Evolutionary conservation across 768 basidiomycete species (phyloP), one percentile per base, ranked within the genome.

Genomic region (Russula sp.): DNA sequence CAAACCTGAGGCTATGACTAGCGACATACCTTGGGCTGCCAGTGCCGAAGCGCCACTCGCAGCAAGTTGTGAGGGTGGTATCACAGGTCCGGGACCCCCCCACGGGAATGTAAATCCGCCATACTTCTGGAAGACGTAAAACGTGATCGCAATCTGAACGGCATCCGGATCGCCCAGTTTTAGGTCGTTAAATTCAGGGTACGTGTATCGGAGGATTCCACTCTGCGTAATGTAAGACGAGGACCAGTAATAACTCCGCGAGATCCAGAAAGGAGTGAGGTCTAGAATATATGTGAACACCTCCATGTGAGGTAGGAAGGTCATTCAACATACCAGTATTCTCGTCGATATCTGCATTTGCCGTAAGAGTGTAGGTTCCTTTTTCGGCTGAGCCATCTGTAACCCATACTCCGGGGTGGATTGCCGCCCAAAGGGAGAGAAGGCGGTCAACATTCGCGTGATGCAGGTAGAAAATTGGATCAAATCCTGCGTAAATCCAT

Each of bases 391-490:
- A 60, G 60, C 29, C 68, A 42, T 5, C 39, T 29, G 66, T 70
- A 10, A 79, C 76, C 75, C 76, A 77, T 3, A 75, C 73, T 5
- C 64, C 68, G 1, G 1, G 72, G 76, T 81, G 74, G 48, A 83
- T 62, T 1, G 77, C 79, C 6, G 74, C 70, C 81, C 80, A 83
- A 18, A 83, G 70, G 9, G 79, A 72, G 22, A 82, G 70, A 62
- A 80, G 42, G n/a, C 80, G 77, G 64, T 83, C 82, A 34, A 82
- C 80, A 51, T 82, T 79, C 61, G 68, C 61, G 66, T 83, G 81
- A 64, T 82, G 82, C 64, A 82, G 66, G 69, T 73, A 81, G 72
- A 83, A 82, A 65, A 81, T 77, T 0, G 81, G 80, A 66, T 82
- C 81, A 64, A 81, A 80, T 0, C 73, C 80, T 78, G 56, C 13